Evolutionary conservation across 1,139 yeast genomes (phyloP), one percentile per base, ranked within the genome.

Genomic region (Candida albicans): DNA sequence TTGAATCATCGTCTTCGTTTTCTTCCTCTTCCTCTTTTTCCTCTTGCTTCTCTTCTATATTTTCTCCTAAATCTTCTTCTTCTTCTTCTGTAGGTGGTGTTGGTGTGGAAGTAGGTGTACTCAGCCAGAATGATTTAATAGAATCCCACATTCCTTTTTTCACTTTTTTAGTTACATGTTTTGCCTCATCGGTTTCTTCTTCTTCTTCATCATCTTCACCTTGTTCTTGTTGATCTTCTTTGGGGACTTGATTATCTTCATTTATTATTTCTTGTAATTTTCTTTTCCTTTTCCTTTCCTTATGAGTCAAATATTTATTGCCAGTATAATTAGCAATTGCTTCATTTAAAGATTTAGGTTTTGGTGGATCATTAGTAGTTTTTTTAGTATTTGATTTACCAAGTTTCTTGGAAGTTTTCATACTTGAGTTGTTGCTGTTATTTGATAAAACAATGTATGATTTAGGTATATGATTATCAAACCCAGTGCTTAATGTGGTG

Each of bases 261-360:
- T 33, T 38, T 15, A 6, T 12, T 24, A 12, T 41, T 12, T 30
- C 37, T 33, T 49, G 50, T 33, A 49, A 49, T 41, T 55, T 58
- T 39, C 58, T 52, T 48, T 58, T 62, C 46, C 67, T 65, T 44
- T 59, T 65, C 52, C 62, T 61, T 47, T 73, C 75, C 37, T 64
- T 62, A 46, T 68, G 71, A 18, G 73, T 63, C 34, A 74, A 57
- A 52, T 73, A 75, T 53, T 71, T 76, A 52, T 70, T 73, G 18
- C 82, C 83, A 0, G 83, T 73, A 56, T 80, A 80, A 2, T 78
- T 75, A 8, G 83, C 82, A 31, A 80, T 79, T 2, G 84, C 84
- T 56, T 79, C 84, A 3, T 82, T 82, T 77, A 80, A 70, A 27
- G 82, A 73, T 50, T 63, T 70, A 4, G 82, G 81, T 51, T 72